A percentile compares a stretch with the other conserved stretches of the same genome.
Evolutionary conservation across 331 rosid species (phyloP).

Genomic region (Malus hybrid): DNA sequence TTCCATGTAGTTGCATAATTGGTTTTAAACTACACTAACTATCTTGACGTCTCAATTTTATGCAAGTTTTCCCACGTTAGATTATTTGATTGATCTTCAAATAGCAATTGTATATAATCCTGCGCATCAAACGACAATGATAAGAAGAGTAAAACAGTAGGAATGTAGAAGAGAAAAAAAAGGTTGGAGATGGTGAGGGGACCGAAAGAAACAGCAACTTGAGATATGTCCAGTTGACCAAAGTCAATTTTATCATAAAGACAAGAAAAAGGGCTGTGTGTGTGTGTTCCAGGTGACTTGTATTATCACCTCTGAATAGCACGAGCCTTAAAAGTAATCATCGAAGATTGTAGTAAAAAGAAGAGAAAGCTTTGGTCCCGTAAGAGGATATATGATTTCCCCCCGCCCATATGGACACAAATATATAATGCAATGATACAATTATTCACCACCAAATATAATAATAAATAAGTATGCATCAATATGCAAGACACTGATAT

Average conservation of each 20-base stretch:
- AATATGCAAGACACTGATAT: neutral
- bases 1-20: too few relatives aligned
- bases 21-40: too few relatives aligned
- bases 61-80: too few relatives aligned
- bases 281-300: neutral
- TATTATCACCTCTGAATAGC: neutral
- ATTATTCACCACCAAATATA: neutral
- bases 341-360: neutral
- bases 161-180: neutral
- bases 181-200: neutral
- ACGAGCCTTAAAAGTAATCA: conserved; percentile 1
- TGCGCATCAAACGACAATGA: neutral
- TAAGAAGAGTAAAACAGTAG: neutral
- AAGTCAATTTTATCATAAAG: neutral
- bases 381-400: neutral
- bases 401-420: neutral
- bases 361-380: neutral
- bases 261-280: neutral
- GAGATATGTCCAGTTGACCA: neutral
- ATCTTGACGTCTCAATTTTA: too few relatives aligned
- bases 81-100: too few relatives aligned
- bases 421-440: neutral
- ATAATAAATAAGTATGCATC: neutral
- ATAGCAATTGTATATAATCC: too few relatives aligned
- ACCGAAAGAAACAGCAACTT: neutral